Evolutionary conservation across 805 yeast genomes (phyloP).

Genomic region (Scheffersomyces coipomensis): DNA sequence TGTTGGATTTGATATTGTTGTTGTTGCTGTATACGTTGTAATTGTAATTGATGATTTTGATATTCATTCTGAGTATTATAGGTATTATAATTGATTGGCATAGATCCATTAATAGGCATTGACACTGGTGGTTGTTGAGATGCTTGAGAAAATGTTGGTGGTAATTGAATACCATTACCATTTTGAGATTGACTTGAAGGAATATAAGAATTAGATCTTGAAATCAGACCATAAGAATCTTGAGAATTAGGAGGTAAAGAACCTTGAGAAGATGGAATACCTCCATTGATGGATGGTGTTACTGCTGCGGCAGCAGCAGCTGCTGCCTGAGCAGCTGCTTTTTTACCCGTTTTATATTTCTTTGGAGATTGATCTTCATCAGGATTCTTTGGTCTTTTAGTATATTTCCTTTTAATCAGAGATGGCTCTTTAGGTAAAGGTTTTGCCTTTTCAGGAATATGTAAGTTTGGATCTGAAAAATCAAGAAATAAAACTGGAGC

Average conservation of each 20-base stretch:
- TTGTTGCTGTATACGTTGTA: constrained; percentile 26
- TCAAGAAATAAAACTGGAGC: constrained; percentile 44
- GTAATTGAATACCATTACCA: neutral
- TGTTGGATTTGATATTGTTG: constrained; percentile 17
- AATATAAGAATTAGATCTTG: constrained; percentile 7
- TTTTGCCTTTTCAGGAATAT: constrained; percentile 35
- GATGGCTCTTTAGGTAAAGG: constrained; percentile 35
- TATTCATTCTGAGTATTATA: constrained; percentile 16
- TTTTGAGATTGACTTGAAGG: neutral
- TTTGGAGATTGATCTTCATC: constrained; percentile 51
- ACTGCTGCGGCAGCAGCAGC: constrained; percentile 4
- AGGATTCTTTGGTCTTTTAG: constrained; percentile 61
- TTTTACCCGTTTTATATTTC: constrained; percentile 36
- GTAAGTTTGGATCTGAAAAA: constrained; percentile 30
- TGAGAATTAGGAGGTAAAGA: neutral
- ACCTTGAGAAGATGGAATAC: neutral
- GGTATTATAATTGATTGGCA: constrained; percentile 13
- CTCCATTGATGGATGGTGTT: neutral
- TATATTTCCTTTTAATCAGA: constrained; percentile 41
- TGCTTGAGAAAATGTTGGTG: constrained; percentile 1
- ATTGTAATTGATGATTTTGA: constrained; percentile 20
- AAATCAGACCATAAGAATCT: constrained; percentile 4
- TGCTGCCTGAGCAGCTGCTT: constrained; percentile 6
- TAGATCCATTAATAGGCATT: constrained; percentile 1
- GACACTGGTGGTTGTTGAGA: constrained; percentile 6